phyloP scores from a whole-genome alignment of 441 rosid genomes.

The Gossypium davidsonii region DNA sequence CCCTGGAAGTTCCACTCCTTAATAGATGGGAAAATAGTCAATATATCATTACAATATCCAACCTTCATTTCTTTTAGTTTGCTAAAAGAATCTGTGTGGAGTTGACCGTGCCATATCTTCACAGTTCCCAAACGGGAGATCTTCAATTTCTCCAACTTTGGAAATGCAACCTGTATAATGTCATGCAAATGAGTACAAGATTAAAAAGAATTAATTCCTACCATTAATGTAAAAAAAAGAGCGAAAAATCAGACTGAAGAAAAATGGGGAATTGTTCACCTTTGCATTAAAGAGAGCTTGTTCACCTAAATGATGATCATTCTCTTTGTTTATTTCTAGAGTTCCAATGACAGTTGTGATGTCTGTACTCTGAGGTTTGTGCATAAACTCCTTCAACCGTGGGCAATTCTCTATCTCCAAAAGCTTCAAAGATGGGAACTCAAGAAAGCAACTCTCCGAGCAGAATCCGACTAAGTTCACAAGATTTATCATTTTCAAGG shows the following conservation, averaged over 20 bases:
- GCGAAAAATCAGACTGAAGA: not conserved
- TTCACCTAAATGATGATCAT: not conserved
- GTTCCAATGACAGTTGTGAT: not conserved
- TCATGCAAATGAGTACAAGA: not conserved
- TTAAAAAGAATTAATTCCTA: not conserved
- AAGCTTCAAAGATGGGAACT: conserved; percentile 12
- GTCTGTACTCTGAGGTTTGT: conserved; percentile 6
- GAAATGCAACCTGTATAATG: conserved; percentile 12
- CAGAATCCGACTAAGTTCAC: conserved; percentile 7
- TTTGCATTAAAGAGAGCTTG: not conserved
- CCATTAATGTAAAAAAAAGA: not conserved
- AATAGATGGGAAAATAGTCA: not conserved
- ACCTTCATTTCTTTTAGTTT: conserved; percentile 6
- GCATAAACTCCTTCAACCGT: conserved; percentile 7
- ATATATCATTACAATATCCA: not conserved
- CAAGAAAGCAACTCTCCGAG: not conserved
- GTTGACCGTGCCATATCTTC: conserved; percentile 1
- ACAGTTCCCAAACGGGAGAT: conserved; percentile 2
- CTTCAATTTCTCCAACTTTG: conserved; percentile 14
- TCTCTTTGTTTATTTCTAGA: not conserved
- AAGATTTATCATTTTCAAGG: conserved; percentile 8
- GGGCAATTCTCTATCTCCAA: conserved; percentile 14
- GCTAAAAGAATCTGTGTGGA: not conserved
- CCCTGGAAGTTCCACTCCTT: not conserved
- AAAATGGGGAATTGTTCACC: not conserved